A percentile compares a stretch with the other conserved stretches of the same genome.
Evolutionary conservation across 1,139 yeast genomes (phyloP).

Genomic region (Hemisphaericaspora lyxosophila): DNA sequence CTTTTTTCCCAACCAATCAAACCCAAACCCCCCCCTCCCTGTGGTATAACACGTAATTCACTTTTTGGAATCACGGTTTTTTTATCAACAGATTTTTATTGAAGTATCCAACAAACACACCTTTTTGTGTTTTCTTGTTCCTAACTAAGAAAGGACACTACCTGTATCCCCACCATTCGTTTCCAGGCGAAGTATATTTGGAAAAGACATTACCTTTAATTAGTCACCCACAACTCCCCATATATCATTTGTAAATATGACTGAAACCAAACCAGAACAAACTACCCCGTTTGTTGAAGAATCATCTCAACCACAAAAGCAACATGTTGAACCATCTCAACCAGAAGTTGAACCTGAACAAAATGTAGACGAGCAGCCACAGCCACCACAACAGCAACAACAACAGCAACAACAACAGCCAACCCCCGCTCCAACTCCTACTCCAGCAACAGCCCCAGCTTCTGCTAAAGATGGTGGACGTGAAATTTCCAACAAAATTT

Average conservation of each 20-base stretch:
- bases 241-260: conserved; percentile 3
- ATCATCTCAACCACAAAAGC: conserved; percentile 16
- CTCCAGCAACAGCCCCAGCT: conserved; percentile 43
- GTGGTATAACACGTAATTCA: too few relatives aligned
- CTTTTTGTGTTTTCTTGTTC: too few relatives aligned
- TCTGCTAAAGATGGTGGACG: conserved; percentile 80
- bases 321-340: conserved; percentile 19
- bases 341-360: conserved; percentile 1
- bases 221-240: background rate
- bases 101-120: too few relatives aligned
- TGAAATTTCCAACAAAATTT: conserved; percentile 67
- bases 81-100: background rate
- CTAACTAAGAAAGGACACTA: too few relatives aligned
- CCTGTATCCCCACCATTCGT: too few relatives aligned
- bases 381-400: conserved; percentile 8
- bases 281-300: conserved; percentile 3
- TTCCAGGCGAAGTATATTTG: too few relatives aligned
- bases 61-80: background rate
- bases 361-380: conserved; percentile 8
- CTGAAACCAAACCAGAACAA: conserved; percentile 3
- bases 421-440: conserved; percentile 14
- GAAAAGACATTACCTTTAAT: background rate
- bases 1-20: background rate
- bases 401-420: conserved; percentile 2
- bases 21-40: background rate